phyloP scores from a whole-genome alignment of 164 flowering plant genomes.

The Echeveria elegans region DNA sequence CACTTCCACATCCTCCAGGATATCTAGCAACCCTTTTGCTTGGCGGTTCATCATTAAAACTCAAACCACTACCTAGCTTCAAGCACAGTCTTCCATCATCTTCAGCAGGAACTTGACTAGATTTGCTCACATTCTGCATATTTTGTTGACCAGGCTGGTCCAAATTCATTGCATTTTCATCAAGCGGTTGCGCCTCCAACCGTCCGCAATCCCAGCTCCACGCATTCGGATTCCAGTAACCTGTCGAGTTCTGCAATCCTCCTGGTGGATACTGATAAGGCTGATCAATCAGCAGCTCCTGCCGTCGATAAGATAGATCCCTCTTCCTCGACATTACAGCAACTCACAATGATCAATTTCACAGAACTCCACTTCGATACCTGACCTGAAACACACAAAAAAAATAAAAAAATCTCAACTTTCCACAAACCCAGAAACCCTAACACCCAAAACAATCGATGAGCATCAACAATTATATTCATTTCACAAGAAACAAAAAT shows the following conservation, averaged over 20 bases:
- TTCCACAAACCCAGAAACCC: too few relatives aligned
- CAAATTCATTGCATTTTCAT: conserved; percentile 17
- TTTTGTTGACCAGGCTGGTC: conserved; percentile 10
- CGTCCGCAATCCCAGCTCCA: conserved; percentile 72
- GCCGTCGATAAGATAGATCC: conserved; percentile 35
- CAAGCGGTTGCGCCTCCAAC: conserved; percentile 48
- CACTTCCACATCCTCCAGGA: conserved; percentile 45
- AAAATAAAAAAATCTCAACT: too few relatives aligned
- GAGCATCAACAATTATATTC: too few relatives aligned
- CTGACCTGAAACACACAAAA: too few relatives aligned
- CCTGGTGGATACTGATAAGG: background rate
- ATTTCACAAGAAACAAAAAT: too few relatives aligned
- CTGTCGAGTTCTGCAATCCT: background rate
- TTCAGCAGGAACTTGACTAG: conserved; percentile 18
- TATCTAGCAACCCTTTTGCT: conserved; percentile 66
- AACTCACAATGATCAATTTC: too few relatives aligned
- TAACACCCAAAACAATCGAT: too few relatives aligned
- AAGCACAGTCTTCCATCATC: conserved; percentile 36
- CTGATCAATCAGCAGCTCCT: too few relatives aligned
- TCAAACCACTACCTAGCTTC: conserved; percentile 50
- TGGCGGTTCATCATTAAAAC: conserved; percentile 30
- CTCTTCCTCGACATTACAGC: conserved; percentile 54
- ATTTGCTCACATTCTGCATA: conserved; percentile 15
- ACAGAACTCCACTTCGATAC: too few relatives aligned
- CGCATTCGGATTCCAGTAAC: conserved; percentile 51